Evolutionary conservation across 306 rosid species (phyloP).

Genomic region (Quercus variabilis): DNA sequence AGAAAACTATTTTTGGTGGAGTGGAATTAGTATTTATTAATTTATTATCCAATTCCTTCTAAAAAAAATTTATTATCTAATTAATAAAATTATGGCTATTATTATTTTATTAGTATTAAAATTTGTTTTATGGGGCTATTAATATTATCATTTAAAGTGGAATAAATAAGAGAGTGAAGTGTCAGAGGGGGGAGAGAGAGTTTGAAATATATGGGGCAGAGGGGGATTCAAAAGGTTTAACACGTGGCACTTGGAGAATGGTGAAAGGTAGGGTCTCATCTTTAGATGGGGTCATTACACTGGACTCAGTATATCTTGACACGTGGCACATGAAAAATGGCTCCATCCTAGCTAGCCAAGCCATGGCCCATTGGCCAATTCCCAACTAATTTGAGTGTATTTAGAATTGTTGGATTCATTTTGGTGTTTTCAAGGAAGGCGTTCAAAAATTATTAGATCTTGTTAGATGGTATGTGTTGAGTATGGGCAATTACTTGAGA

Average conservation of each 20-base stretch:
- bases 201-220: not conserved
- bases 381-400: no score
- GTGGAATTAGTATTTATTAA: not conserved
- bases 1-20: not conserved
- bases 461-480: no score
- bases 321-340: no score
- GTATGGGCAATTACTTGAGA: no score
- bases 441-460: no score
- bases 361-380: no score
- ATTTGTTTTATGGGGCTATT: not conserved
- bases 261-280: not conserved
- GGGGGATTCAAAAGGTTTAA: not conserved
- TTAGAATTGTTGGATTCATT: no score
- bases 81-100: no score
- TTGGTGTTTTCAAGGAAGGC: no score
- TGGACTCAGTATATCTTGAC: not conserved
- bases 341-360: no score
- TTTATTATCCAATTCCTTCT: not conserved
- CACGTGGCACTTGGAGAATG: constrained; percentile 8
- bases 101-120: no score
- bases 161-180: constrained; percentile 12
- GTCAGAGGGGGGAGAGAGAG: not conserved
- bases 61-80: no score
- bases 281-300: not conserved
- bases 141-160: not conserved